Evolutionary conservation across 1,139 yeast species (phyloP), one percentile per base, ranked within the genome.

Genomic region (Protomyces inundatus): DNA sequence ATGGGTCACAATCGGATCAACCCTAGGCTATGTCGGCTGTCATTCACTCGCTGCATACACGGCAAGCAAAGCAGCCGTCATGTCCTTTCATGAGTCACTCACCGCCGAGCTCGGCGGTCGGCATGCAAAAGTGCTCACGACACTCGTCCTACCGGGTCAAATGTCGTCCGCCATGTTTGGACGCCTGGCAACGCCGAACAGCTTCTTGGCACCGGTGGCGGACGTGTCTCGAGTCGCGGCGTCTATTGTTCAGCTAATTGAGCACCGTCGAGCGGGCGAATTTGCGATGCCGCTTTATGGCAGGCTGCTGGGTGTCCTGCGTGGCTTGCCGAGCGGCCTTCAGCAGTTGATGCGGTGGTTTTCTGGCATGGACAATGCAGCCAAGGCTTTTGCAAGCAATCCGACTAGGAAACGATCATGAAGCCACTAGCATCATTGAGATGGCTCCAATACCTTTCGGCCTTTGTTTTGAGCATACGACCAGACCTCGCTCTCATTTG

Each of bases 121-220:
- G 0, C 75, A 81, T 3, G 76, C 75, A 63, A 88, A 89, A 1
- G 81, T 90, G 30, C 85, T 85, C 69, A 87, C 96, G 0, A 75
- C 91, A 64, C 77, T 91, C 51, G 80, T 91, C 0, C 86, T 95
- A 70, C 96, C 97, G 0, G 98, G 98, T 0, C 97, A 91, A 72
- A 73, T 91, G 66, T 81, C 79, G 63, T 89, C 97, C 0, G 71
- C 74, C 4, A 81, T 91, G 88, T 91, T 91, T 72, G 77, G 76
- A 39, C 84, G 85, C 2, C 87, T 91, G 4, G 69, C 74, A 36
- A 86, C 96, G 0, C 97, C 97, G 0, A 84, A 88, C 3, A 75
- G 79, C 1, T 67, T 86, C 3, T 73, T 90, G 16, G 98, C 98
- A 0, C 98, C 97, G 0, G 88, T 87, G 68, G 76, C 90, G 56